Evolutionary conservation across 441 rosid species (phyloP).

Genomic region (Euphorbia neoarborescens): DNA sequence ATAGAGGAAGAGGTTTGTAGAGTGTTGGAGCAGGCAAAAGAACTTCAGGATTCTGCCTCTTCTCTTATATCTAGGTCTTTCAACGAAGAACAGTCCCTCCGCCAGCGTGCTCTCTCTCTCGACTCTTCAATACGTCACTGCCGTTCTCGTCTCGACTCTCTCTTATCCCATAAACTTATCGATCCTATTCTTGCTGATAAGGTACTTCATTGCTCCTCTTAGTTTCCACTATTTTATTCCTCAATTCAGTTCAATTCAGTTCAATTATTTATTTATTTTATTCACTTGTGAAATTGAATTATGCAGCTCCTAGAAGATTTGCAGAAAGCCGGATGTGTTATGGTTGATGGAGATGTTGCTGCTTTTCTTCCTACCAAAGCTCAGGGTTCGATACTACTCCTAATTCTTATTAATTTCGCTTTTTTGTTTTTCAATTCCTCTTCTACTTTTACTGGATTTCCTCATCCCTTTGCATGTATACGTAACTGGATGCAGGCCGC

Average conservation of each 20-base stretch:
- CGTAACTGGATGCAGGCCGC: constrained; percentile 39
- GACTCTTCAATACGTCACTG: constrained; percentile 71
- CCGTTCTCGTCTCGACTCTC: constrained; percentile 38
- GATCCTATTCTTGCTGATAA: constrained; percentile 56
- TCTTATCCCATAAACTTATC: constrained; percentile 36
- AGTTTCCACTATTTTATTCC: constrained; percentile 7
- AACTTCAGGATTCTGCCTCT: constrained; percentile 70
- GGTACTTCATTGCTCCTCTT: constrained; percentile 25
- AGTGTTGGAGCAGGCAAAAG: constrained; percentile 61
- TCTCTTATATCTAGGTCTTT: constrained; percentile 46
- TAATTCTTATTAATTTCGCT: not conserved
- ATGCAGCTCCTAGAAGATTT: constrained; percentile 71
- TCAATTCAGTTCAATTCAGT: not conserved
- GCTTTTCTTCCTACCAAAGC: constrained; percentile 64
- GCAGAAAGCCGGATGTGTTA: constrained; percentile 54
- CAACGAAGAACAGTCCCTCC: constrained; percentile 61
- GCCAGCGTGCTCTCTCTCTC: constrained; percentile 56
- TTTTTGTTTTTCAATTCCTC: not conserved
- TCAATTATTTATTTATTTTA: not conserved
- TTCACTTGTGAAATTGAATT: not conserved
- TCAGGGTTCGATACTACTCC: constrained; percentile 39
- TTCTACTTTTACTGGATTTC: too few relatives aligned
- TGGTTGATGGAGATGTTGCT: constrained; percentile 75
- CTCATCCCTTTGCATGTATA: not conserved
- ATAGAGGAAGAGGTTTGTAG: constrained; percentile 63